These are phyloP conservation scores for Hygrophila difformis DNA, from an alignment of 257 asterid genomes.

Conservation along the genomic window DNA sequence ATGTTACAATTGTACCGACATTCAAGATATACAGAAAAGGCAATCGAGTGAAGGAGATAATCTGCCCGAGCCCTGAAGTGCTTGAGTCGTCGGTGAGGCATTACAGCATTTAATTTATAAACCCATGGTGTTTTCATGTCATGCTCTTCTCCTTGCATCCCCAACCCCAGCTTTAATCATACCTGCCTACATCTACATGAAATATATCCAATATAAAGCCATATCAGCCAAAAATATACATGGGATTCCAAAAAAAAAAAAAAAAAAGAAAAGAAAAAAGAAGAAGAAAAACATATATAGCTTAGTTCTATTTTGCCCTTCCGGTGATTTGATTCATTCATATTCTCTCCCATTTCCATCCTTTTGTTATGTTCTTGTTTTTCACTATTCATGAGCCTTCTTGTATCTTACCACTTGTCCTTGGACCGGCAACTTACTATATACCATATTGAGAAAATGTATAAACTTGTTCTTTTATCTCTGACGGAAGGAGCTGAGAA, in stretches of 20 bases:
- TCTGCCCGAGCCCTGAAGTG: constrained; percentile 69
- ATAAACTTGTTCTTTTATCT: constrained; percentile 20
- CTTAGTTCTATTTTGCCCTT: constrained; percentile 28
- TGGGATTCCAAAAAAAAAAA: too few relatives aligned
- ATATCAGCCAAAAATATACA: constrained; percentile 22
- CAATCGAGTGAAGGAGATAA: constrained; percentile 70
- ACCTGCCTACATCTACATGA: constrained; percentile 5
- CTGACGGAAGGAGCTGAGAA: constrained; percentile 22
- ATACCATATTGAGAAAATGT: constrained; percentile 13
- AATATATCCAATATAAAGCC: constrained; percentile 23
- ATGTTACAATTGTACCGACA: constrained; percentile 63
- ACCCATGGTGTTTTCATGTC: too few relatives aligned
- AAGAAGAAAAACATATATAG: constrained; percentile 23
- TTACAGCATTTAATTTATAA: constrained; percentile 33
- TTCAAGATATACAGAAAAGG: constrained; percentile 73
- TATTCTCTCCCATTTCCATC: constrained; percentile 41
- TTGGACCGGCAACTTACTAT: constrained; percentile 9
- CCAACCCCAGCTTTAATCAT: constrained; percentile 13
- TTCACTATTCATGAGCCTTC: background rate
- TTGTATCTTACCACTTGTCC: constrained; percentile 2
- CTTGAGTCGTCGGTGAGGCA: constrained; percentile 81
- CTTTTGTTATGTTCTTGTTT: constrained; percentile 1
- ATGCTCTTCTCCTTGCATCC: constrained; percentile 13
- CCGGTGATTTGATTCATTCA: constrained; percentile 30
- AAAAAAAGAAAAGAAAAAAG: too few relatives aligned